Evolutionary conservation across 257 asterid genomes (phyloP).

Genomic region (Cordia subcordata): DNA sequence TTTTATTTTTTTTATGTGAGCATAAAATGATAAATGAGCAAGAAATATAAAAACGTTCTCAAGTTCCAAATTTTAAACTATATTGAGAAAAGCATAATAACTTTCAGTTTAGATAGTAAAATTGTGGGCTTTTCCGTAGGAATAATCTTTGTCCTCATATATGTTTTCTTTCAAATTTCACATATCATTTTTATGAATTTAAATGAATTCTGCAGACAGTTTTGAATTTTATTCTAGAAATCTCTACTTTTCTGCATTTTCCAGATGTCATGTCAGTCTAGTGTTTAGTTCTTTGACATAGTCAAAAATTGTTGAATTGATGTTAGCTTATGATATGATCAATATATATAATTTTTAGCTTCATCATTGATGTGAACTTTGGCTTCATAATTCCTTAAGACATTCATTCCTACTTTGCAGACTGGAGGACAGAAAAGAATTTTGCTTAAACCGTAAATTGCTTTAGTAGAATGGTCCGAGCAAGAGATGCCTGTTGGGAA

Average conservation of each 20-base stretch:
- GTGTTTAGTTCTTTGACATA: no score
- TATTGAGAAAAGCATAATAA: neutral
- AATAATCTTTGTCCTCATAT: no score
- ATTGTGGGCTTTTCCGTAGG: no score
- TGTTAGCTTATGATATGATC: no score
- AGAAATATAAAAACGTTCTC: neutral
- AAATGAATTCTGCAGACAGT: no score
- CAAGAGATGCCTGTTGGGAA: slow-evolving; percentile 48
- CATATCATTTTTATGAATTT: no score
- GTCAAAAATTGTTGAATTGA: no score
- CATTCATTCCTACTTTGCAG: neutral
- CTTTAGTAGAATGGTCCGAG: slow-evolving; percentile 31
- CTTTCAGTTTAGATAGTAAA: neutral
- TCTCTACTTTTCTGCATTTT: no score
- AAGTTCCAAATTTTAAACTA: neutral
- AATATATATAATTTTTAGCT: neutral
- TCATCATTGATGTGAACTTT: neutral
- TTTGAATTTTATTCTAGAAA: no score
- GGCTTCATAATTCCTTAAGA: neutral
- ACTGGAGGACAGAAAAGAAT: neutral
- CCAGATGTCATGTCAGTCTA: no score
- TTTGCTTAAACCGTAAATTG: neutral
- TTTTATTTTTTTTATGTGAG: neutral
- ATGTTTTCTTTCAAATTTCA: no score
- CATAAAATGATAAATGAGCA: neutral